Percentiles rank a stretch among this genome's conserved stretches.
Conservation (phyloP, 1,284 basidiomycete genomes). For the Dichomitus squalens region DNA sequence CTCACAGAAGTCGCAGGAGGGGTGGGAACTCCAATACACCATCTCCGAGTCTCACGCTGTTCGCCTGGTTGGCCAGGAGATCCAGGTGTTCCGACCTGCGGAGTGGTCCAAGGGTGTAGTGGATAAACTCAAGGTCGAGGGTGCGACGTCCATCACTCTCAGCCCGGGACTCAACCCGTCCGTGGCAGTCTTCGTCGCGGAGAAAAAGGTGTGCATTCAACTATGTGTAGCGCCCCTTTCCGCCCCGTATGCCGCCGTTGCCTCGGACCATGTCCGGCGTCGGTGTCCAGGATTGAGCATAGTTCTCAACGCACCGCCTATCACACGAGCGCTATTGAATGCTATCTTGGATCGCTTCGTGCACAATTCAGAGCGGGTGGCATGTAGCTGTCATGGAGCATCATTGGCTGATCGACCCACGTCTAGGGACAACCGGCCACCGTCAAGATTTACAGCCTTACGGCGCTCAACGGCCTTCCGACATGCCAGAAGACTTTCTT, state of each 20-base stretch:
- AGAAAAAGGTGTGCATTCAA: conserved; percentile 77
- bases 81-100: conserved; percentile 85
- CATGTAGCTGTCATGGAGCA: not conserved
- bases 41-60: conserved; percentile 89
- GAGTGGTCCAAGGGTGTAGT: conserved; percentile 80
- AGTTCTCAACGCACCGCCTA: too few relatives aligned
- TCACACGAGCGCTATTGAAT: too few relatives aligned
- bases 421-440: conserved; percentile 88
- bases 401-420: not conserved
- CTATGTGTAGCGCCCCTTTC: not conserved
- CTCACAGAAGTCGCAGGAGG: conserved; percentile 82
- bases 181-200: conserved; percentile 88
- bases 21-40: conserved; percentile 92
- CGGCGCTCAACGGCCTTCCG: conserved; percentile 60
- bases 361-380: too few relatives aligned
- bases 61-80: conserved; percentile 80
- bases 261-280: too few relatives aligned
- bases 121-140: conserved; percentile 84
- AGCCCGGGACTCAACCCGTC: conserved; percentile 85
- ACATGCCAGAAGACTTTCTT: conserved; percentile 90
- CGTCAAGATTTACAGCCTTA: conserved; percentile 83
- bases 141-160: conserved; percentile 73
- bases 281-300: too few relatives aligned
- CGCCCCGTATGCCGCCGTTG: too few relatives aligned
- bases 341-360: too few relatives aligned